Evolutionary conservation across 371 early-diverging fungal species (phyloP), one percentile per base, ranked within the genome.

Genomic region (Mucor plumbeus): DNA sequence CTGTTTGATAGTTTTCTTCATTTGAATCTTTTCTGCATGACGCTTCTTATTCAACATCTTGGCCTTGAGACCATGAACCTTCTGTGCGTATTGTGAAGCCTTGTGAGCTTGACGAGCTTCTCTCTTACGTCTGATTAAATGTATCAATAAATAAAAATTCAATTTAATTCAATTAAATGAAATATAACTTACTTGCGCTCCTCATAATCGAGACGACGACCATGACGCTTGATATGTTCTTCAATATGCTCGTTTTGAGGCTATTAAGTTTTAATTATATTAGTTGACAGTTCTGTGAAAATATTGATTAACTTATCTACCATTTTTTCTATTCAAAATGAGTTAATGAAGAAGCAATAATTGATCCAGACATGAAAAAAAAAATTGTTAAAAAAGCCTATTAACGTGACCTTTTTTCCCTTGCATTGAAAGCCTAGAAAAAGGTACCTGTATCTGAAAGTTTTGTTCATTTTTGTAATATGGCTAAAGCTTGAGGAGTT

Each of bases 221-320:
- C 99, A 88, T 98, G 94, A 78, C 94, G 90, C 87, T 97, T 99
- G 76, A 99, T 98, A 71, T 94, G 86, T 81, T 97, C 94, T 88
- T 99, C 99, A 83, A 99, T 99, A 87, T 99, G 99, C 83, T 99
- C 98, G 94, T 99, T 98, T 90, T 99, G 99, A 72, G 99, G 98
- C 99, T 90, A 77, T 2, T 11, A 50, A 26, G 10, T 15, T 7
- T 41, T 5, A 7, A 5, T 11, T 8, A 4, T 4, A 13, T 50
- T 50, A 50, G 50, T 11, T 50, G 3, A 44, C 7, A 7, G 44
- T 17, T 44, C 2, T 2, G 8, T 17, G 15, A 1, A 5, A 7
- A n/a, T 44, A 17, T 17, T 10, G 50, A 3, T 50, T 11, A 8
- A 50, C 1, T 3, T 26, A 50, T 21, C 4, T 50, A 50, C 50